Conservation (phyloP, 192 early-diverging fungal genomes). For the Coemansia reversa region DNA sequence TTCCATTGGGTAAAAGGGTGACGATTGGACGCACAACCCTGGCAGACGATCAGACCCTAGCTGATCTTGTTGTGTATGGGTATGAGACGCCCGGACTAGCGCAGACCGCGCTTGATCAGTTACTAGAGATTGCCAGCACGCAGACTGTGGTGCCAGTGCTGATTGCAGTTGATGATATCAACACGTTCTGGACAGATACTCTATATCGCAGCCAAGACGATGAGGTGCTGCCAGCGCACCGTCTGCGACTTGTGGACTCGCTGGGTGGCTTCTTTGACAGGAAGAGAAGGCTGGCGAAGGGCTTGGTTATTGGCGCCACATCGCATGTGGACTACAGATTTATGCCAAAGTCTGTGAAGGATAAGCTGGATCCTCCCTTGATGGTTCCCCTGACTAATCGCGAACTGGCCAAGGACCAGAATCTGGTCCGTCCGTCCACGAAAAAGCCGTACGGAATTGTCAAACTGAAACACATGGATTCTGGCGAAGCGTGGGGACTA, state of each 20-base stretch:
- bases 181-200: slow-evolving; percentile 43
- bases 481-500: slow-evolving; percentile 39
- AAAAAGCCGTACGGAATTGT: slow-evolving; percentile 26
- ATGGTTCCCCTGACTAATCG: slow-evolving; percentile 35
- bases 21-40: slow-evolving; percentile 34
- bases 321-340: slow-evolving; percentile 35
- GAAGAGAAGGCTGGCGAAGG: slow-evolving; percentile 14
- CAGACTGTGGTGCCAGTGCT: slow-evolving; percentile 47
- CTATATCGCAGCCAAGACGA: slow-evolving; percentile 44
- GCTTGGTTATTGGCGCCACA: slow-evolving; percentile 42
- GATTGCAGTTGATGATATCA: slow-evolving; percentile 49
- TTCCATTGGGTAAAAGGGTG: slow-evolving; percentile 35
- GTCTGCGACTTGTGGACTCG: slow-evolving; percentile 36
- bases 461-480: slow-evolving; percentile 25
- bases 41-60: slow-evolving; percentile 21
- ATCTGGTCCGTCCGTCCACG: background rate
- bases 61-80: slow-evolving; percentile 33
- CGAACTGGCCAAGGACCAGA: slow-evolving; percentile 21
- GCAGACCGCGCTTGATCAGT: slow-evolving; percentile 35
- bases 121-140: slow-evolving; percentile 33
- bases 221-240: slow-evolving; percentile 22
- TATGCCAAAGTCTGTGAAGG: slow-evolving; percentile 34
- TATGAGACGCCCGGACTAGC: slow-evolving; percentile 34
- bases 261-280: slow-evolving; percentile 49
- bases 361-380: slow-evolving; percentile 26